phyloP scores from a whole-genome alignment of 2,329 filamentous ascomycete species.

The Aspergillus sp. region DNA sequence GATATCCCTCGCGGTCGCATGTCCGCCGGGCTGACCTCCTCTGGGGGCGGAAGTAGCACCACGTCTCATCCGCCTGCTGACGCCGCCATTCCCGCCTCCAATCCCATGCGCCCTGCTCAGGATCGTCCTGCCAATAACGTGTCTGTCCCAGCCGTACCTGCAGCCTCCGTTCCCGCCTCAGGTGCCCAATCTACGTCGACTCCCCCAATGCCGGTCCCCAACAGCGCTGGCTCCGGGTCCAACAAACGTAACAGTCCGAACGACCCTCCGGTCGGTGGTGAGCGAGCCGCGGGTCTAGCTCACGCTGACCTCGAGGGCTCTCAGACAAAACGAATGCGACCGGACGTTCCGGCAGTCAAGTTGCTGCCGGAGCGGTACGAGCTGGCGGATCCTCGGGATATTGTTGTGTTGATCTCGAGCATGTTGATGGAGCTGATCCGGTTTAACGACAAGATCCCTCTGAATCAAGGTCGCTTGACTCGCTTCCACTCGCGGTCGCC shows the following conservation, averaged over 20 bases:
- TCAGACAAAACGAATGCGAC: constrained; percentile 50
- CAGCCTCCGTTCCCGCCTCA: constrained; percentile 19
- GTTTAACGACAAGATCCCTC: constrained; percentile 84
- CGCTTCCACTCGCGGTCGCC: constrained; percentile 90
- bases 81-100: constrained; percentile 13
- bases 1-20: constrained; percentile 37
- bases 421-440: constrained; percentile 96
- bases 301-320: constrained; percentile 33
- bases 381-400: constrained; percentile 75
- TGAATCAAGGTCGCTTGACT: constrained; percentile 82
- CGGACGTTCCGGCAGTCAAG: constrained; percentile 51
- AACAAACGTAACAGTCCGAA: constrained; percentile 39
- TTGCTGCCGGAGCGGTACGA: constrained; percentile 72
- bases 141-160: constrained; percentile 16
- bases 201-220: constrained; percentile 34
- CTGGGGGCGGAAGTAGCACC: constrained; percentile 32
- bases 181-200: constrained; percentile 19
- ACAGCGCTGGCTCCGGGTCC: constrained; percentile 26
- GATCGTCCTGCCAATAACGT: constrained; percentile 14
- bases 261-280: constrained; percentile 26
- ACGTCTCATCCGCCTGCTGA: constrained; percentile 21
- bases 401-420: constrained; percentile 86
- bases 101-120: constrained; percentile 11
- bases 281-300: constrained; percentile 22
- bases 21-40: constrained; percentile 37